Conservation (phyloP, 1,284 basidiomycete species). For the Ustilago curta region DNA sequence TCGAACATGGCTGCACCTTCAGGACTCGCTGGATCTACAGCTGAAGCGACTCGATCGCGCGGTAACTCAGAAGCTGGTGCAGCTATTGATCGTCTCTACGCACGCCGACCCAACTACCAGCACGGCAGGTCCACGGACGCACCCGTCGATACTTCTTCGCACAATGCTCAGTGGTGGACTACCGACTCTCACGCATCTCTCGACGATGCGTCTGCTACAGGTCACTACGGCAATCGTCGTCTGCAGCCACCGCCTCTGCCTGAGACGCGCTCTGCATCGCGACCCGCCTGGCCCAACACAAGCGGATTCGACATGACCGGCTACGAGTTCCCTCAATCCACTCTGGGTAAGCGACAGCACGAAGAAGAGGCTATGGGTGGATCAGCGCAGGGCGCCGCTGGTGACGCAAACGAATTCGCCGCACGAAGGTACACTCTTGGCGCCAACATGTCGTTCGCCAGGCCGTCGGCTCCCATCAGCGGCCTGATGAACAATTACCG, state of each 20-base stretch:
- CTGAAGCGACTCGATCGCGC: constrained; percentile 26
- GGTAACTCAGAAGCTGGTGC: constrained; percentile 17
- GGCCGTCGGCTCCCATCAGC: constrained; percentile 46
- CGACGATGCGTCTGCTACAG: constrained; percentile 20
- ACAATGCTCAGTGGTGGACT: constrained; percentile 34
- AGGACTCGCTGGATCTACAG: constrained; percentile 29
- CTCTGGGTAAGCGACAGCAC: constrained; percentile 46
- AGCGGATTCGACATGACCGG: constrained; percentile 40
- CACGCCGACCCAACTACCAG: constrained; percentile 29
- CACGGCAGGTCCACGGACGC: constrained; percentile 23
- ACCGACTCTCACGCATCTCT: constrained; percentile 12
- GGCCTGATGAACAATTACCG: constrained; percentile 47
- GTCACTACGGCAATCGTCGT: constrained; percentile 35
- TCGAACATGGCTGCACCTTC: constrained; percentile 34
- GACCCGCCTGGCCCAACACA: constrained; percentile 31
- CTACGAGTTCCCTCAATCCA: constrained; percentile 48
- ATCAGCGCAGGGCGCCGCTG: constrained; percentile 2
- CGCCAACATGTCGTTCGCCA: constrained; percentile 41
- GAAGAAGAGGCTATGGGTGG: constrained; percentile 34
- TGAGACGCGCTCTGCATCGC: constrained; percentile 33
- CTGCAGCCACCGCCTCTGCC: constrained; percentile 46
- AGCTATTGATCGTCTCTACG: constrained; percentile 24
- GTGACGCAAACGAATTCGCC: constrained; percentile 25
- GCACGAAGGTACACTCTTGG: constrained; percentile 43
- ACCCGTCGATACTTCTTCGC: constrained; percentile 18